Evolutionary conservation across 1,284 basidiomycete genomes (phyloP).

Genomic region (Naganishia sp.): DNA sequence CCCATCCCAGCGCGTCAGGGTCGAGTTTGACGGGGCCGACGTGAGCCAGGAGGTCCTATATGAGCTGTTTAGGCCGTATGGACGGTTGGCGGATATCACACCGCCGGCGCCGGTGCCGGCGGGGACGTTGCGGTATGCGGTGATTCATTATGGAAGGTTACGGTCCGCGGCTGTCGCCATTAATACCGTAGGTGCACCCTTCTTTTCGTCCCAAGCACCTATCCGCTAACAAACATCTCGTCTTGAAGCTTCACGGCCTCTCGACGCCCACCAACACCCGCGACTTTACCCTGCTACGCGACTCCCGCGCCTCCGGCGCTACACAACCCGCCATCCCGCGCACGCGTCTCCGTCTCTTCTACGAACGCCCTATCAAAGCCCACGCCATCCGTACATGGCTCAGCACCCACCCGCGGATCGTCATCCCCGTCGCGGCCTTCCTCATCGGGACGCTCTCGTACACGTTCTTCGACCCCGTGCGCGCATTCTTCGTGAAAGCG

Average conservation of each 20-base stretch:
- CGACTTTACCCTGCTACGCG: conserved; percentile 44
- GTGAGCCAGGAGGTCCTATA: conserved; percentile 75
- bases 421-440: conserved; percentile 81
- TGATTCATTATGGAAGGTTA: conserved; percentile 64
- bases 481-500: conserved; percentile 77
- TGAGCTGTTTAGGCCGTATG: conserved; percentile 75
- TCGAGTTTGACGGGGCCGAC: conserved; percentile 83
- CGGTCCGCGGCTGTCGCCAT: conserved; percentile 77
- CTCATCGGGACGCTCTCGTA: conserved; percentile 85
- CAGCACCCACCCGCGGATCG: conserved; percentile 78
- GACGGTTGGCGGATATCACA: conserved; percentile 70
- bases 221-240: not conserved
- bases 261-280: conserved; percentile 53
- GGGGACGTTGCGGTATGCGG: conserved; percentile 68
- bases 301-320: conserved; percentile 32
- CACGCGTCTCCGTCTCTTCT: conserved; percentile 68
- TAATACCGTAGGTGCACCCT: conserved; percentile 60
- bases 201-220: too few species aligned
- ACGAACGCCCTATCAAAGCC: conserved; percentile 72
- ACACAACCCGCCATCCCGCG: conserved; percentile 42
- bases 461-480: conserved; percentile 87
- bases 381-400: conserved; percentile 82
- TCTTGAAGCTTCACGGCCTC: conserved; percentile 66
- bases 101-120: conserved; percentile 65
- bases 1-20: conserved; percentile 68